Evolutionary conservation across 2,329 filamentous ascomycete species (phyloP), one percentile per base, ranked within the genome.

Genomic region (Xylariaceae sp.): DNA sequence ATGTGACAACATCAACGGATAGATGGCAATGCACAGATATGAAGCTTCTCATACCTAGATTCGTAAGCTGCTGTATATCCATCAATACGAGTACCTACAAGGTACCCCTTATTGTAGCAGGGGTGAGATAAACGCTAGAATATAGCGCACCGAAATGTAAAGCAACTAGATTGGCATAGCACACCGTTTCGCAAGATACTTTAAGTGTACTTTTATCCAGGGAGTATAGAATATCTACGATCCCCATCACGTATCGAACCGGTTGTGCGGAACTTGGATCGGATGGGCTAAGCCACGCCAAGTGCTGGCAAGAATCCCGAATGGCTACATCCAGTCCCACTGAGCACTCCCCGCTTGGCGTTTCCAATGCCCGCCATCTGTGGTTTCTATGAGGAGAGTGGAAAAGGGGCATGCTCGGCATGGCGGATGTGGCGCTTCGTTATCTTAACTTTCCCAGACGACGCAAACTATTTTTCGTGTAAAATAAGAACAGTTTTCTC

Each of bases 291-390:
- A 62, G 59, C 54, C 56, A 31, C 36, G 36, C 56, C 52, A 56
- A 50, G 45, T 26, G 33, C 51, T 55, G 58, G 60, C 50, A 63
- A 50, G 48, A 16, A 44, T 61, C 58, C 60, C 60, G 60, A 61
- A 58, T 53, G 60, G 60, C 51, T 39, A 41, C 33, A n/a, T 28
- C 26, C 1, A 2, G 44, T 29, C 12, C 45, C 58, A 37, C 58
- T 54, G 50, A 36, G 17, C 6, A 31, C 21, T 41, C 37, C 44
- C 40, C 16, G 19, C 26, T 37, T 58, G 52, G 54, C 26, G 50
- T 50, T 29, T 47, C 19, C 24, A 44, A 44, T 21, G 4, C 53
- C 44, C n/a, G 21, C 36, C 33, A 59, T 36, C 45, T 47, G 9
- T 31, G 36, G 19, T 33, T 48, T 47, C 29, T 24, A 19, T 28